A percentile compares a stretch with the other conserved stretches of the same genome.
Evolutionary conservation across 306 rosid species (phyloP).

Genomic region (Lathyrus oleraceus): DNA sequence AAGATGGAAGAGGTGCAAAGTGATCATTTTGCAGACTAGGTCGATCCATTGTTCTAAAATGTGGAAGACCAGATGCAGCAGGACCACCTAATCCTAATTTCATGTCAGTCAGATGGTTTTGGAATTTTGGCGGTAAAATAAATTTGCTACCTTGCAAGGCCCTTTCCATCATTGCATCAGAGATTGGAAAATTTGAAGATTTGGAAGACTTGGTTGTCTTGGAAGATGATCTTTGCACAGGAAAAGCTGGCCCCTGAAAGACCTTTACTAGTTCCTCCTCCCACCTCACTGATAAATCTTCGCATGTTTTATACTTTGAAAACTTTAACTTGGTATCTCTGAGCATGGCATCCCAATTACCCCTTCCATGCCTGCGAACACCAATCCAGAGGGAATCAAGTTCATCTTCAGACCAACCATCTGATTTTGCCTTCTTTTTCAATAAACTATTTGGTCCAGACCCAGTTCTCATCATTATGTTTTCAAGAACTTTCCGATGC

Average conservation of each 20-base stretch:
- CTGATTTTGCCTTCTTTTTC: constrained; percentile 69
- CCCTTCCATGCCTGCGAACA: constrained; percentile 96
- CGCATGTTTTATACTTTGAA: constrained; percentile 70
- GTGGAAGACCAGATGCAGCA: constrained; percentile 52
- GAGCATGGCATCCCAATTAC: constrained; percentile 90
- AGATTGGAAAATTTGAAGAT: constrained; percentile 74
- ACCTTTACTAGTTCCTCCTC: constrained; percentile 91
- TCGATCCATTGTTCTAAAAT: constrained; percentile 61
- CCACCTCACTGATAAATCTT: constrained; percentile 84
- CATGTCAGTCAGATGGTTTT: constrained; percentile 90
- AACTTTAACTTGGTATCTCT: constrained; percentile 86
- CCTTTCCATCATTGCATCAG: constrained; percentile 98
- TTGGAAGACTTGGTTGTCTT: constrained; percentile 59
- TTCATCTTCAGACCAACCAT: constrained; percentile 96
- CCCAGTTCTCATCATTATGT: constrained; percentile 96
- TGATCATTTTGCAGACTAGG: constrained; percentile 63
- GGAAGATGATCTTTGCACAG: constrained; percentile 57
- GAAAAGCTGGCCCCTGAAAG: constrained; percentile 70
- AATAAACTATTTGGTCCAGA: constrained; percentile 55
- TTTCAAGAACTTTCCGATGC: constrained; percentile 95
- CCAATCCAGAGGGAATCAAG: constrained; percentile 98
- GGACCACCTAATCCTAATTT: constrained; percentile 84
- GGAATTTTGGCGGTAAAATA: constrained; percentile 70
- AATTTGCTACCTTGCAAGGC: constrained; percentile 94
- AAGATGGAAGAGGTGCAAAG: constrained; percentile 56